phyloP scores from a whole-genome alignment of 2,329 filamentous ascomycete genomes.

The Fusarium heterosporum region DNA sequence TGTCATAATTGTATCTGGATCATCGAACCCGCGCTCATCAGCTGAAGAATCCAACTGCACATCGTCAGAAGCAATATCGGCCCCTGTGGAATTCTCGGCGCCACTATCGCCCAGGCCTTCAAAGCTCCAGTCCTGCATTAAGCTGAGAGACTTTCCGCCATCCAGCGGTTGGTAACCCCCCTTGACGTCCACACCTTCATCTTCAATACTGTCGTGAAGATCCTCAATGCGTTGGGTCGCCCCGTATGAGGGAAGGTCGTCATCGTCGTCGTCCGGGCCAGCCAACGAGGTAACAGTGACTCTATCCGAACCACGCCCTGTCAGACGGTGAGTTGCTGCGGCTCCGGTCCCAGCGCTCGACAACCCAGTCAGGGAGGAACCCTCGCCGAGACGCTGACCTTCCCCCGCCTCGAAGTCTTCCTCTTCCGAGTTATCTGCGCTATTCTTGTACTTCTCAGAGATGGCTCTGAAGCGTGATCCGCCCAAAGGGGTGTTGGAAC shows the following conservation, averaged over 20 bases:
- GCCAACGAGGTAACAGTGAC: slow-evolving; percentile 48
- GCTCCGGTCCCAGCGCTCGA: slow-evolving; percentile 86
- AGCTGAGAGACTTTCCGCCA: slow-evolving; percentile 47
- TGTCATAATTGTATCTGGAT: slow-evolving; percentile 50
- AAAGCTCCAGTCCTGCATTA: slow-evolving; percentile 62
- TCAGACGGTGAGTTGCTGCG: slow-evolving; percentile 78
- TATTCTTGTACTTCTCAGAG: slow-evolving; percentile 70
- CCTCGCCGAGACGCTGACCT: slow-evolving; percentile 84
- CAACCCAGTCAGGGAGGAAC: slow-evolving; percentile 89
- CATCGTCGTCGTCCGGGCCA: slow-evolving; percentile 47
- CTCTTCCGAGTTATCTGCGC: slow-evolving; percentile 58
- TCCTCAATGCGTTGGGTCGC: slow-evolving; percentile 36
- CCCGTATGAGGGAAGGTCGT: slow-evolving; percentile 52
- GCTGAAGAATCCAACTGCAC: slow-evolving; percentile 57
- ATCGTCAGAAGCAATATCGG: slow-evolving; percentile 58
- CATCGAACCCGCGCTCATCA: slow-evolving; percentile 50
- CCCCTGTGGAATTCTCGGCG: slow-evolving; percentile 49
- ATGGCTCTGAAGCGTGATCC: slow-evolving; percentile 80
- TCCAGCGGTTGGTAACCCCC: slow-evolving; percentile 50
- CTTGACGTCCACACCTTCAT: slow-evolving; percentile 59
- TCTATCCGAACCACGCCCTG: slow-evolving; percentile 66
- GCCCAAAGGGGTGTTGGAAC: slow-evolving; percentile 80
- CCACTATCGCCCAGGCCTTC: slow-evolving; percentile 51
- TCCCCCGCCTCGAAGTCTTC: slow-evolving; percentile 73
- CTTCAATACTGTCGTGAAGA: slow-evolving; percentile 61